Evolutionary conservation across 495 filamentous ascomycete genomes (phyloP).

Genomic region (Lindgomyces ingoldianus): DNA sequence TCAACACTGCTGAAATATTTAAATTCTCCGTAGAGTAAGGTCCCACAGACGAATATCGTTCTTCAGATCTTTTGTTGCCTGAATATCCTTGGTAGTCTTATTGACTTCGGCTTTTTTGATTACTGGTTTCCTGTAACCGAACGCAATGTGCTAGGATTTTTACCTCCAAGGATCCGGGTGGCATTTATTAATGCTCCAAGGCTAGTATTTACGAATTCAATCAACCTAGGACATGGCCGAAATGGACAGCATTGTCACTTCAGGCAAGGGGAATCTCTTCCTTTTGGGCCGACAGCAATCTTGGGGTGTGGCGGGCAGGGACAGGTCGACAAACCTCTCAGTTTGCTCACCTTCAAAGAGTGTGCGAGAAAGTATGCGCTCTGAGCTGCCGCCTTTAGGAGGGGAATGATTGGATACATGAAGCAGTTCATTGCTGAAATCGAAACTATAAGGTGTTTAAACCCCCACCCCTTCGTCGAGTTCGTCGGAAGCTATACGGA

Average conservation of each 20-base stretch:
- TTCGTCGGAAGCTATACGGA: slow-evolving; percentile 44
- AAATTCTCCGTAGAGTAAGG: slow-evolving; percentile 10
- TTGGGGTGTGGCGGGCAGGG: slow-evolving; percentile 20
- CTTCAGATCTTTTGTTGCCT: slow-evolving; percentile 14
- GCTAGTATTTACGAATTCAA: slow-evolving; percentile 21
- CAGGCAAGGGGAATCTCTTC: slow-evolving; percentile 11
- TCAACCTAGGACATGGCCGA: slow-evolving; percentile 26
- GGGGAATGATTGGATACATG: slow-evolving; percentile 9
- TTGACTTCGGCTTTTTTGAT: slow-evolving; percentile 19
- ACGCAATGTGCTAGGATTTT: not conserved
- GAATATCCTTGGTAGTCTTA: slow-evolving; percentile 11
- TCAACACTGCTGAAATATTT: not conserved
- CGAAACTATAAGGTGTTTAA: slow-evolving; percentile 24
- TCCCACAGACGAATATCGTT: slow-evolving; percentile 25
- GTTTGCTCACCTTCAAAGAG: slow-evolving; percentile 15
- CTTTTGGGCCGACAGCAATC: slow-evolving; percentile 8
- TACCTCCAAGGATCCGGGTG: not conserved
- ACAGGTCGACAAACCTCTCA: slow-evolving; percentile 23
- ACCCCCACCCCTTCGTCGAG: slow-evolving; percentile 26
- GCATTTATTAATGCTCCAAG: slow-evolving; percentile 5
- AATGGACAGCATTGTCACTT: slow-evolving; percentile 17
- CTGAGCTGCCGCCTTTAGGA: slow-evolving; percentile 6
- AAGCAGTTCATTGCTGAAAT: slow-evolving; percentile 21
- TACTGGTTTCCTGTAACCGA: slow-evolving; percentile 25
- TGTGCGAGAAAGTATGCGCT: slow-evolving; percentile 23